These are phyloP conservation scores for Ceratocystis ficicola DNA, from an alignment of 2,329 filamentous ascomycete genomes.

Conservation along the genomic window DNA sequence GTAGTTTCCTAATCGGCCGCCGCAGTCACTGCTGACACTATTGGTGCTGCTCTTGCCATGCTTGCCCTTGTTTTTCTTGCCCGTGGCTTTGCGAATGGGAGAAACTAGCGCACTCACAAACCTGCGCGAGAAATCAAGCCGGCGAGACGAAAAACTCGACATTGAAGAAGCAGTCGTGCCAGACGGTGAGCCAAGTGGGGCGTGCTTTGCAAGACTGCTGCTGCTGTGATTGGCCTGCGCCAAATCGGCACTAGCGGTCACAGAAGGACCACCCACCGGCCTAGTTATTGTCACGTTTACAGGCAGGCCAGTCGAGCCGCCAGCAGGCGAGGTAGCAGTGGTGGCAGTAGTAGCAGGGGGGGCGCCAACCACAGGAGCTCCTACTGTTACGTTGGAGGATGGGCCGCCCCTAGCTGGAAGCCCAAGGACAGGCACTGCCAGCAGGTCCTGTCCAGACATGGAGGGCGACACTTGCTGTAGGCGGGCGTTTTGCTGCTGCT, in stretches of 20 bases:
- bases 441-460: background rate
- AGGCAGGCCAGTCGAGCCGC: background rate
- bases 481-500: background rate
- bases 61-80: background rate
- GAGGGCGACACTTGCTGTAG: background rate
- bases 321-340: background rate
- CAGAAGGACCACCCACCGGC: background rate
- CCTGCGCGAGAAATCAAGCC: conserved; percentile 12
- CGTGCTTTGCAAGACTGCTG: background rate
- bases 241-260: background rate
- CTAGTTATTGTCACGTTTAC: background rate
- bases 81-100: conserved; percentile 10
- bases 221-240: too few species aligned
- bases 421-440: background rate
- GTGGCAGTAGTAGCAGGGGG: background rate
- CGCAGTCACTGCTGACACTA: background rate
- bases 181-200: background rate
- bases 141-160: background rate
- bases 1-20: background rate
- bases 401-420: background rate
- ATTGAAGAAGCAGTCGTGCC: background rate
- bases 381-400: background rate
- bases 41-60: background rate
- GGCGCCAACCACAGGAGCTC: background rate
- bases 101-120: conserved; percentile 16